A percentile compares a stretch with the other conserved stretches of the same genome.
These are phyloP conservation scores for Pisolithus tinctorius DNA, from an alignment of 768 basidiomycete species.

Conservation along the genomic window DNA sequence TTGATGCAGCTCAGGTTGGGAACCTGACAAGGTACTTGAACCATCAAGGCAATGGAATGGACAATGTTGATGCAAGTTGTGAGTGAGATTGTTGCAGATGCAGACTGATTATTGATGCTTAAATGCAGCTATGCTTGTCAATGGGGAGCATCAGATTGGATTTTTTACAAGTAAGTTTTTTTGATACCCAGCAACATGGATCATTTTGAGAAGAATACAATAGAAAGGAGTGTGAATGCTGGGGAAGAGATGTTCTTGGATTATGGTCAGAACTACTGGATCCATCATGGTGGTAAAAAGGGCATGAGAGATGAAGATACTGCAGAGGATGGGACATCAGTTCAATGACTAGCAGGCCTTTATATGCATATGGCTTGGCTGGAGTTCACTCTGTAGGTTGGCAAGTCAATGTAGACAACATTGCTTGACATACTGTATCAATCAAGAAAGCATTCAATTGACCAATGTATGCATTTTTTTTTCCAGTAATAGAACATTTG, in stretches of 20 bases:
- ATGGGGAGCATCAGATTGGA: slow-evolving; percentile 30
- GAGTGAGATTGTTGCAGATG: slow-evolving; percentile 1
- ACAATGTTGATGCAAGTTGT: slow-evolving; percentile 23
- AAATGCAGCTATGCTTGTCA: slow-evolving; percentile 21
- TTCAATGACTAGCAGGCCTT: neutral
- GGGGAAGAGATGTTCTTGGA: slow-evolving; percentile 32
- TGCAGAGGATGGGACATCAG: neutral
- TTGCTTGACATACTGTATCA: too few relatives aligned
- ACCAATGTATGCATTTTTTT: too few relatives aligned
- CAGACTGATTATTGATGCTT: neutral
- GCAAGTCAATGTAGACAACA: too few relatives aligned
- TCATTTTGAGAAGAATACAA: neutral
- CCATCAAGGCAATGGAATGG: slow-evolving; percentile 13
- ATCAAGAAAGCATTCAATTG: too few relatives aligned
- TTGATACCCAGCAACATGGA: neutral
- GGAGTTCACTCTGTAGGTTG: too few relatives aligned
- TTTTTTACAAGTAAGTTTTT: slow-evolving; percentile 31
- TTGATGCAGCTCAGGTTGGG: slow-evolving; percentile 37
- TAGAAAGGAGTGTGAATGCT: slow-evolving; percentile 19
- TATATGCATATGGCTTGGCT: too few relatives aligned
- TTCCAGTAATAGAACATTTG: too few relatives aligned
- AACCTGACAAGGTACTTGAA: slow-evolving; percentile 43
- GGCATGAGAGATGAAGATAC: too few relatives aligned
- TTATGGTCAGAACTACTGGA: slow-evolving; percentile 29
- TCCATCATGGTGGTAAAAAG: neutral